A percentile compares a stretch with the other conserved stretches of the same genome.
Conservation (phyloP, 176 grass and related monocot species). For the Zizania latifolia region DNA sequence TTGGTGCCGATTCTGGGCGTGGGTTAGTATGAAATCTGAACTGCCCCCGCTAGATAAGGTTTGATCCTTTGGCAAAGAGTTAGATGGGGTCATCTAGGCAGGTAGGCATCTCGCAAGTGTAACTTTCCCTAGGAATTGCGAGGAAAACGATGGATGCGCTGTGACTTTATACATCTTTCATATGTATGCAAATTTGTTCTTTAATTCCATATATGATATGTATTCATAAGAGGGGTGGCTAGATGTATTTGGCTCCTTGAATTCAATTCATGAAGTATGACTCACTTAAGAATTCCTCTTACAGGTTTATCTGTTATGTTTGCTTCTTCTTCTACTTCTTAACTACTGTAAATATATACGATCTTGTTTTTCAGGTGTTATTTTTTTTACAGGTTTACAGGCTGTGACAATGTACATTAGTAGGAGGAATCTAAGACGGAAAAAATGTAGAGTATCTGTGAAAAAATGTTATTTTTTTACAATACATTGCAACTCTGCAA, state of each 20-base stretch:
- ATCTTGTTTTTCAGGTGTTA: slow-evolving; percentile 9
- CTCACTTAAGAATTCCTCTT: neutral
- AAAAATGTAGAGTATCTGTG: neutral
- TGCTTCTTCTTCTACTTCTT: neutral
- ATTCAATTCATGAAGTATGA: neutral
- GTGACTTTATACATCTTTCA: neutral
- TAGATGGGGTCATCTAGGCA: neutral
- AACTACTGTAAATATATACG: neutral
- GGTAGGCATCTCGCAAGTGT: neutral
- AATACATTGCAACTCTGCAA: neutral
- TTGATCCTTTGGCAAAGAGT: neutral
- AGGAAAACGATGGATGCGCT: neutral
- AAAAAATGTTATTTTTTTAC: neutral
- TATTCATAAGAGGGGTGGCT: neutral
- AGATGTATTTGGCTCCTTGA: neutral
- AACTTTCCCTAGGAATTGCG: neutral
- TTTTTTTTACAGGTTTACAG: neutral
- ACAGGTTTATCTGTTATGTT: neutral
- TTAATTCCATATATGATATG: neutral
- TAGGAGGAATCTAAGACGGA: neutral
- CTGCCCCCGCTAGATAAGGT: neutral
- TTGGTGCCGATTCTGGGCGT: neutral
- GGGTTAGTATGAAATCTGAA: slow-evolving; percentile 15
- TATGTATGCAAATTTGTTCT: neutral
- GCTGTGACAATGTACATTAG: neutral